phyloP scores from a whole-genome alignment of 768 basidiomycete species.

The Leccinum sublutescens region DNA sequence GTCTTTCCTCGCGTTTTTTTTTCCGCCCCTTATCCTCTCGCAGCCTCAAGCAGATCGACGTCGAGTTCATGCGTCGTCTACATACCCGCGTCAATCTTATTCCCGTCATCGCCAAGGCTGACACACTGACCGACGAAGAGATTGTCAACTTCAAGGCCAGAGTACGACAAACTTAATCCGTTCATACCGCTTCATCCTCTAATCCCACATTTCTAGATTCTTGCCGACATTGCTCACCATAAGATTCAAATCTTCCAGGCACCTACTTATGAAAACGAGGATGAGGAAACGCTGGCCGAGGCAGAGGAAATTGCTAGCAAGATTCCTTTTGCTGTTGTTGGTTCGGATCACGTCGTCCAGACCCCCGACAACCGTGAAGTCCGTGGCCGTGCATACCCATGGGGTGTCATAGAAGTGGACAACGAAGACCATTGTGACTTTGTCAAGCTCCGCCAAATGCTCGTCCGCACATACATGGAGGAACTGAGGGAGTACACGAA shows the following conservation, averaged over 20 bases:
- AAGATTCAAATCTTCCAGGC: slow-evolving; percentile 98
- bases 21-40: background rate
- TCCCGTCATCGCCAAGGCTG: slow-evolving; percentile 97
- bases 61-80: slow-evolving; percentile 97
- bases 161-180: slow-evolving; percentile 42
- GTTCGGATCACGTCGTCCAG: slow-evolving; percentile 80
- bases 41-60: slow-evolving; percentile 96
- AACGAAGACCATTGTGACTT: slow-evolving; percentile 99
- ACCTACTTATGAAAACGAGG: slow-evolving; percentile 96
- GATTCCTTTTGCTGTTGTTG: slow-evolving; percentile 98
- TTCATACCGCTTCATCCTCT: background rate
- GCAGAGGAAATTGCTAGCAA: slow-evolving; percentile 97
- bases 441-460: slow-evolving; percentile 99
- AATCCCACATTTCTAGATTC: slow-evolving; percentile 52
- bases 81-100: slow-evolving; percentile 98
- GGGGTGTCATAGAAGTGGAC: slow-evolving; percentile 99
- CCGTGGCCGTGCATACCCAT: slow-evolving; percentile 94
- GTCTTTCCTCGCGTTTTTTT: slow-evolving; percentile 24
- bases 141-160: slow-evolving; percentile 89
- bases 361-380: slow-evolving; percentile 89
- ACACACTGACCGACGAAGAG: slow-evolving; percentile 97
- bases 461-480: slow-evolving; percentile 99
- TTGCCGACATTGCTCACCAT: slow-evolving; percentile 91
- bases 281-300: slow-evolving; percentile 97
- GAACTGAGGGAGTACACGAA: slow-evolving; percentile 97